Base-by-base conservation (phyloP, 1,284 basidiomycete species). In the Bjerkandera adusta region DNA sequence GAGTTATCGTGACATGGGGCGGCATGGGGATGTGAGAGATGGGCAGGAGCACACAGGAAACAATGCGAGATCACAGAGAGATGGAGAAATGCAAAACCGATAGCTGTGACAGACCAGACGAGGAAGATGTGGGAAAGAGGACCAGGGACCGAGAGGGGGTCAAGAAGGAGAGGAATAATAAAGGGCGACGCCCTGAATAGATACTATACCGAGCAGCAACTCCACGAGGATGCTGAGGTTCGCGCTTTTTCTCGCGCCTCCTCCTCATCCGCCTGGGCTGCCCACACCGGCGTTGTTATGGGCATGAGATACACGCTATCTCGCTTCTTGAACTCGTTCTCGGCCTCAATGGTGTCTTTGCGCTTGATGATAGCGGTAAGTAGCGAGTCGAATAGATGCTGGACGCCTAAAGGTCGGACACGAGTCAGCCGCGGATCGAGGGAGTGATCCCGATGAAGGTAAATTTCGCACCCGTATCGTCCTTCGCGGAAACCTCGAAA, bases 401-500 rank as follows among this genome's bases (percentile, higher is more conserved):
- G 74, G 44, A 93, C 85, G 44, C 90, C 90, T 91, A 45, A 13
- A 35, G 3, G 38, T 20, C 41, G 43, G 39, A 40, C 41, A 22
- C 30, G 38, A 15, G 42, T 52, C 6, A 46, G 39, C 35, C 18
- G 49, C 32, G 44, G 42, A 41, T 40, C 35, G 35, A 38, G 11
- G 35, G 43, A 24, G 12, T 27, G 16, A 30, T 39, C 6, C 22
- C 21, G 8, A 26, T 35, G 51, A 35, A 50, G 51, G 34, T 15
- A 49, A 36, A 40, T 33, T 25, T 49, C 83, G 58, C 52, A 90
- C 89, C 90, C 37, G 68, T 63, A 59, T 88, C 85, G 59, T 92
- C 89, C 66, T 91, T 92, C 47, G 89, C 85, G 45, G 87, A 91
- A 22, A 92, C 89, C 61, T 93, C 89, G 54, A 88, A 89, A 13